Evolutionary conservation across 2,329 filamentous ascomycete genomes (phyloP), one percentile per base, ranked within the genome.

Genomic region (Lasiodiplodia sp.): DNA sequence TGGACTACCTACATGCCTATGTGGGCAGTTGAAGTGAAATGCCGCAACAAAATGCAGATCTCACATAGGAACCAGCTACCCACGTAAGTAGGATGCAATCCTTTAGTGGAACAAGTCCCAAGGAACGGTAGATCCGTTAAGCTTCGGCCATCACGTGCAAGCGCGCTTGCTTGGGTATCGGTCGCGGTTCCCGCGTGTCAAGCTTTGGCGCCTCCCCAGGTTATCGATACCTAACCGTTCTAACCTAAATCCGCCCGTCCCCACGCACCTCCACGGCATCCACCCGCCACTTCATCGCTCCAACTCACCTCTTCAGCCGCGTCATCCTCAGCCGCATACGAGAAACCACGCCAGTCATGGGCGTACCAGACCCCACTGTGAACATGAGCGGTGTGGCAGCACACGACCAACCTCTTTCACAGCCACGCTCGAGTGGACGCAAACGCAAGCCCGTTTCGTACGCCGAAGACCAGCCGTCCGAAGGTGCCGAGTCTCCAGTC

Each of bases 211-310:
- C 44, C 21, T 66, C 31, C 31, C 31, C 6, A 8, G 31, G 31
- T 34, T 66, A 56, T 56, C 64, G 51, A 64, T 64, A 47, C 44
- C 44, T 47, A 21, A 34, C 31, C 31, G 31, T 34, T 34, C 31
- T 34, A 34, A 62, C 57, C 57, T 62, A 62, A 62, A 65, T 38
- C 62, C 25, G 16, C 21, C 58, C 40, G 47, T 52, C 51, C 51
- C 63, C 52, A 47, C 23, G 40, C 63, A 31, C 21, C 53, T 58
- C 53, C 65, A 67, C 64, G 28, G 38, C 53, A 44, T 67, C 65
- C 55, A 67, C 65, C 38, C 44, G 40, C 60, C 60, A 60, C 65
- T 58, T 67, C 65, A 67, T 58, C 55, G 21, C 40, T 37, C 44
- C 28, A 51, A 21, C 44, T 67, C 55, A 58, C 65, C 53, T 58